Conservation (phyloP, 106 monocot species). For the Platanthera guangdongensis region DNA sequence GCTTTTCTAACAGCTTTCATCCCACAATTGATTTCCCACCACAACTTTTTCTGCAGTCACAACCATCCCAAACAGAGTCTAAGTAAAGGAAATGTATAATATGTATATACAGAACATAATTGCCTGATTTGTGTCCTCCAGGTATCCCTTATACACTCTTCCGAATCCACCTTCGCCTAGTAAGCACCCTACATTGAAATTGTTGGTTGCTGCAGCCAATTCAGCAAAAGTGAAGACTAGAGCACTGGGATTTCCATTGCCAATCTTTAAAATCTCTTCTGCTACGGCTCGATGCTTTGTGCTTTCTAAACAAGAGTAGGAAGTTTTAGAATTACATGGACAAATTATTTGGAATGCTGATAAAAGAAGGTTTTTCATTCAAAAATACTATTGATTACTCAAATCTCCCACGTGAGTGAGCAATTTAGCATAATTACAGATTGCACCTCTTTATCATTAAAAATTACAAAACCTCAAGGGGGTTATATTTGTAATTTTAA, state of each 20-base stretch:
- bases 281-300: conserved; percentile 11
- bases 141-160: conserved; percentile 22
- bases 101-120: background rate
- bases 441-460: background rate
- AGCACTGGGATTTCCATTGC: conserved; percentile 7
- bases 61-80: too few relatives aligned
- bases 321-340: background rate
- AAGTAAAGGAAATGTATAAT: too few relatives aligned
- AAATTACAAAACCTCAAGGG: background rate
- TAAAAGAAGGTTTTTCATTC: background rate
- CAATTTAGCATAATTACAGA: background rate
- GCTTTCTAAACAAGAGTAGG: conserved; percentile 16
- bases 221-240: conserved; percentile 17
- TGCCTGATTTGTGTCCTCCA: conserved; percentile 26
- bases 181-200: conserved; percentile 16
- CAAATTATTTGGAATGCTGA: background rate
- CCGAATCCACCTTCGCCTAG: conserved; percentile 32
- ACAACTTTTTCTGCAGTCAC: too few relatives aligned
- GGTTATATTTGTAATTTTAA: too few relatives aligned
- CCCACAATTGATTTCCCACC: too few relatives aligned
- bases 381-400: background rate
- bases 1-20: too few relatives aligned
- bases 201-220: conserved; percentile 12
- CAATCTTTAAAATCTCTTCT: conserved; percentile 25
- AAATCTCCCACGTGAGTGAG: background rate